Evolutionary conservation across 495 filamentous ascomycete species (phyloP).

Genomic region (Melanomma pulvis-pyrius): DNA sequence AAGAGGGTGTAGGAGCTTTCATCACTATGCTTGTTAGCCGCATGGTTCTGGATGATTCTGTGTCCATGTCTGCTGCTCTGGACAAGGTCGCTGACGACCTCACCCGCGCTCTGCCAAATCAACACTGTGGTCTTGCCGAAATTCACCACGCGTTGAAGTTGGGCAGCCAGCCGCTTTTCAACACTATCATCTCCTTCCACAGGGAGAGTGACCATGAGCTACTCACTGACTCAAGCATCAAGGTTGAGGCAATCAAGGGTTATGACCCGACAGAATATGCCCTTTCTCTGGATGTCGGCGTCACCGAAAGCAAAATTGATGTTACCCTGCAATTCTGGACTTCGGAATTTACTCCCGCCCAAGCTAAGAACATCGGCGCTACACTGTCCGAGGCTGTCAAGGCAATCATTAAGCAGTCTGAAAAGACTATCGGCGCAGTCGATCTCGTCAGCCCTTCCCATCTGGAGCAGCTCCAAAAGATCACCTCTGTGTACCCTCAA

Average conservation of each 20-base stretch:
- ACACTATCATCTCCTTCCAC: constrained; percentile 31
- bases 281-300: constrained; percentile 48
- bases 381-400: constrained; percentile 40
- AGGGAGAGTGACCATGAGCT: constrained; percentile 20
- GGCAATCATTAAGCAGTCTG: constrained; percentile 9
- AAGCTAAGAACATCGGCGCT: constrained; percentile 49
- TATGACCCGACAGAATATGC: constrained; percentile 30
- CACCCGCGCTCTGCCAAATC: constrained; percentile 21
- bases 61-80: constrained; percentile 6
- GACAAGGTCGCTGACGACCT: constrained; percentile 23
- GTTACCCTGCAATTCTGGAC: constrained; percentile 54
- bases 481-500: constrained; percentile 25
- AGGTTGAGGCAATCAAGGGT: constrained; percentile 15
- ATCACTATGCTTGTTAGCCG: constrained; percentile 32
- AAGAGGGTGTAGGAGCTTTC: constrained; percentile 29
- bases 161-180: constrained; percentile 27
- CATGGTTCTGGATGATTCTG: constrained; percentile 11
- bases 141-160: constrained; percentile 31
- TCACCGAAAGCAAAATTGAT: constrained; percentile 48
- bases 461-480: constrained; percentile 13
- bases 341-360: constrained; percentile 49
- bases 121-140: constrained; percentile 27
- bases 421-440: constrained; percentile 16
- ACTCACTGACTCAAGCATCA: constrained; percentile 12
- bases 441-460: constrained; percentile 20